phyloP scores from a whole-genome alignment of 2,329 filamentous ascomycete genomes.

The Phoma herbarum region DNA sequence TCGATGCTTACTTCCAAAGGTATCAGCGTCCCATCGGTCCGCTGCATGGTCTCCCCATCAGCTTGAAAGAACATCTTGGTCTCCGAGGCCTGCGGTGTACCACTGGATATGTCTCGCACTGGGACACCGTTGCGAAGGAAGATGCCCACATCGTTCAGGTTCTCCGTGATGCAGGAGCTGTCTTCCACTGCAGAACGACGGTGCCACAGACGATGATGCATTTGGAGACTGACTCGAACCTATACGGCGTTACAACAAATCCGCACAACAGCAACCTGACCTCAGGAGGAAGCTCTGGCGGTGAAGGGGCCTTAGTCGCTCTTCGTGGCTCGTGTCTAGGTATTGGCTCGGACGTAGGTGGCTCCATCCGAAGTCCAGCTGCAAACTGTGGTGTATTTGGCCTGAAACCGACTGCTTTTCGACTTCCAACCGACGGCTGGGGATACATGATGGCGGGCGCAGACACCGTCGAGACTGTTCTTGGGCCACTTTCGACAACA shows the following conservation, averaged over 20 bases:
- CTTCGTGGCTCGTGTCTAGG: conserved; percentile 63
- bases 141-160: conserved; percentile 60
- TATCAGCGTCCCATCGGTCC: conserved; percentile 54
- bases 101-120: conserved; percentile 61
- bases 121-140: conserved; percentile 55
- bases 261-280: conserved; percentile 62
- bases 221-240: conserved; percentile 60
- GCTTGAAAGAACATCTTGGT: conserved; percentile 62
- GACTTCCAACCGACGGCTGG: conserved; percentile 56
- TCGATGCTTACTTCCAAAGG: conserved; percentile 52
- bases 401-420: conserved; percentile 55
- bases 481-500: conserved; percentile 65
- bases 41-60: conserved; percentile 62
- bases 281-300: conserved; percentile 64
- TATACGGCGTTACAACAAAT: conserved; percentile 64
- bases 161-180: conserved; percentile 59
- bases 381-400: conserved; percentile 47
- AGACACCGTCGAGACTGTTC: conserved; percentile 58
- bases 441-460: conserved; percentile 55
- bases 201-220: conserved; percentile 65
- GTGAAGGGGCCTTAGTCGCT: conserved; percentile 65
- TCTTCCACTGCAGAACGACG: conserved; percentile 64
- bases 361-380: conserved; percentile 36
- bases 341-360: conserved; percentile 50
- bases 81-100: conserved; percentile 60